Conservation (phyloP, 1,284 basidiomycete species). For the Tilletiaria anomala region DNA sequence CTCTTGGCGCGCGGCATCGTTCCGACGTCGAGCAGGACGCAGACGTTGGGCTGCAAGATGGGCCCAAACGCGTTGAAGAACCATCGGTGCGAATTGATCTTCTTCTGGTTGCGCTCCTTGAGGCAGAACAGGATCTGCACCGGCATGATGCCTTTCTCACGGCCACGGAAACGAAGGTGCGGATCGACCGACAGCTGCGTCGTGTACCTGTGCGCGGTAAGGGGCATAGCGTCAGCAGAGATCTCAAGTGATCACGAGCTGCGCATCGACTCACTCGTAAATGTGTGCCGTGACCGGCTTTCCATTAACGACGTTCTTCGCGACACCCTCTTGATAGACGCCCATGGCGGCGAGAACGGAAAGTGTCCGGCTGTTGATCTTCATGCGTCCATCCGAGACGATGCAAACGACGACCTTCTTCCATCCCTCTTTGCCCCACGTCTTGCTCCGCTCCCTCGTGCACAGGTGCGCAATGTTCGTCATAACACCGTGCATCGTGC, state of each 20-base stretch:
- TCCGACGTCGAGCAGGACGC: slow-evolving; percentile 83
- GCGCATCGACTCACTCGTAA: slow-evolving; percentile 60
- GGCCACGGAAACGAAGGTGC: slow-evolving; percentile 2
- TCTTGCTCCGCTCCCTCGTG: slow-evolving; percentile 66
- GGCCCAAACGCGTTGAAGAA: slow-evolving; percentile 42
- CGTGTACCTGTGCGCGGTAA: slow-evolving; percentile 5
- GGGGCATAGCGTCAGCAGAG: too few relatives aligned
- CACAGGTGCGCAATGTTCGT: slow-evolving; percentile 50
- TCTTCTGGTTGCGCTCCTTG: slow-evolving; percentile 83
- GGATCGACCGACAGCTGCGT: not conserved
- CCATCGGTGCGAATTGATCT: slow-evolving; percentile 42
- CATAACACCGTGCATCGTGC: slow-evolving; percentile 38
- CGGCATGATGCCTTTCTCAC: slow-evolving; percentile 48
- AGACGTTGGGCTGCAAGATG: slow-evolving; percentile 58
- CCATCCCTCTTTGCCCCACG: slow-evolving; percentile 93
- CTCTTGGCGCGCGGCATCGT: slow-evolving; percentile 53
- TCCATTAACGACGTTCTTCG: slow-evolving; percentile 72
- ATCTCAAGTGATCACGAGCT: too few relatives aligned
- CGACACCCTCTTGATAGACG: slow-evolving; percentile 79
- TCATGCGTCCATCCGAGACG: slow-evolving; percentile 64
- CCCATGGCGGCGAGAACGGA: slow-evolving; percentile 65
- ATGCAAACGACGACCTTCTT: slow-evolving; percentile 81
- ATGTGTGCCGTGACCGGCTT: slow-evolving; percentile 79
- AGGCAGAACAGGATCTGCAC: slow-evolving; percentile 87
- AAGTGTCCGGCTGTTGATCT: slow-evolving; percentile 72